A percentile compares a stretch with the other conserved stretches of the same genome.
Evolutionary conservation across 306 rosid genomes (phyloP).

Genomic region (apple (Malus domestica)): ASM211411v1 NC_041799.1:3195001-3195500

Average conservation of each 20-base stretch:
- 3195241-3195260: not conserved
- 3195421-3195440: not conserved
- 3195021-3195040: not conserved
- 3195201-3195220: conserved; percentile 6
- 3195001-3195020: not conserved
- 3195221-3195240: not conserved
- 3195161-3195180: not conserved
- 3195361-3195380: not conserved
- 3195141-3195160: not conserved
- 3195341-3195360: not conserved
- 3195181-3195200: not conserved
- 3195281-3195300: not conserved
- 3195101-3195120: not conserved
- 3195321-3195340: not conserved
- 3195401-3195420: not conserved
- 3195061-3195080: not conserved
- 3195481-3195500: not conserved
- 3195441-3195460: not conserved
- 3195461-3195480: not conserved
- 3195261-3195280: not conserved
- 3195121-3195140: not conserved
- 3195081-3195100: not conserved
- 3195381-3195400: not conserved
- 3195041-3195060: not conserved
- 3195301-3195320: not conserved